Evolutionary conservation across 1,284 basidiomycete species (phyloP), one percentile per base, ranked within the genome.

Genomic region (Tylopilus sp.): DNA sequence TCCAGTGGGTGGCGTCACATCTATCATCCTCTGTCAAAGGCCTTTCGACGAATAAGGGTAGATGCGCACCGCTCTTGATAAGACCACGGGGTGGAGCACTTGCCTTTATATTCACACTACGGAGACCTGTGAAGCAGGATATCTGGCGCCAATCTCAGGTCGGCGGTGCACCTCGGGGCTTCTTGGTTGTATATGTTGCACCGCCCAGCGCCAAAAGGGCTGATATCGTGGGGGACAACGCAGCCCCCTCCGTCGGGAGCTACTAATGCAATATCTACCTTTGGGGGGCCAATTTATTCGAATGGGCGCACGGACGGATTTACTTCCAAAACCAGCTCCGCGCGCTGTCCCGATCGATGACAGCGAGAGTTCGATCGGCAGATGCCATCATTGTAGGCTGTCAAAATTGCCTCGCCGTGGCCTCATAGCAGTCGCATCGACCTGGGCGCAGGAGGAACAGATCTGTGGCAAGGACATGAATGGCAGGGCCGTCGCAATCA

Each of bases 321-420:
- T 25, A 47, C 37, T 45, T 43, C 59, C 52, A 43, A 59, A 55
- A 49, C 21, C 10, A 63, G 49, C 52, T 49, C 53, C 60, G 49
- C 55, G 55, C 50, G 41, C 29, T 9, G 31, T 49, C 48, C 49
- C 51, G 63, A 64, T 65, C 54, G 48, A 46, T 35, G 54, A 52
- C 59, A 65, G 53, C 56, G 53, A 50, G 44, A 9, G 30, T 54
- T 55, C 59, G 62, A 61, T 66, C 63, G 44, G 42, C 47, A 50
- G 41, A 57, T 57, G 48, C 40, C 59, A 60, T 56, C 56, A 59
- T 34, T 19, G 41, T 21, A 40, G 26, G 16, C 43, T 46, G 56
- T 50, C 46, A 46, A 50, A 44, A 34, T 34, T 42, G 41, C 19
- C 31, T 26, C 13, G 36, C 33, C 19, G 18, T 26, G 28, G n/a